A percentile compares a stretch with the other conserved stretches of the same genome.
Conservation (phyloP, 2,329 filamentous ascomycete species). For the Geoglossum cookeanum region DNA sequence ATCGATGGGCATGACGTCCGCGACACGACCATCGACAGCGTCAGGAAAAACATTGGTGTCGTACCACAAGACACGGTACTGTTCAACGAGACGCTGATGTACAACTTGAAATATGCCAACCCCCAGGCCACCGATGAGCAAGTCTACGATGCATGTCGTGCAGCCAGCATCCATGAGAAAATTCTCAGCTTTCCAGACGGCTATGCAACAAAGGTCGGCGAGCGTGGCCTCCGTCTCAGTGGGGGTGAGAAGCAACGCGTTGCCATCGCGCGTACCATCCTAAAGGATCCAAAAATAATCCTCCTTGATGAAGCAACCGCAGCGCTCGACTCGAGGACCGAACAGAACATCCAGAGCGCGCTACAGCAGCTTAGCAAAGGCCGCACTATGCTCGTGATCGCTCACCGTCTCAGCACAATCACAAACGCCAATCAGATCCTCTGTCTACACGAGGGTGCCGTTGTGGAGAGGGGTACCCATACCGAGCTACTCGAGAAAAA, state of each 20-base stretch:
- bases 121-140: slow-evolving; percentile 63
- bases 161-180: slow-evolving; percentile 82
- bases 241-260: slow-evolving; percentile 89
- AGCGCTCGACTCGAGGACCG: slow-evolving; percentile 76
- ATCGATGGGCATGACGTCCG: slow-evolving; percentile 73
- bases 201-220: slow-evolving; percentile 79
- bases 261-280: slow-evolving; percentile 78
- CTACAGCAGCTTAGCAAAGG: slow-evolving; percentile 65
- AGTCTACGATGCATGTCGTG: slow-evolving; percentile 61
- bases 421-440: slow-evolving; percentile 73
- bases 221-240: slow-evolving; percentile 68
- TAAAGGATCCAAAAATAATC: slow-evolving; percentile 83
- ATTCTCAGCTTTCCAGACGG: slow-evolving; percentile 76
- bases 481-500: slow-evolving; percentile 50
- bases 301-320: slow-evolving; percentile 88
- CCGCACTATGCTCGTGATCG: slow-evolving; percentile 87
- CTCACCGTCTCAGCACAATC: slow-evolving; percentile 71
- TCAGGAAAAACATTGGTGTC: slow-evolving; percentile 79
- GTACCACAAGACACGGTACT: slow-evolving; percentile 92
- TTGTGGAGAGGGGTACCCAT: slow-evolving; percentile 63
- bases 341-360: slow-evolving; percentile 80
- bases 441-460: slow-evolving; percentile 56
- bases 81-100: slow-evolving; percentile 90
- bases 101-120: slow-evolving; percentile 82
- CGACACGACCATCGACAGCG: slow-evolving; percentile 80